Evolutionary conservation across 2,329 filamentous ascomycete species (phyloP), one percentile per base, ranked within the genome.

Genomic region (Helotiales sp.): DNA sequence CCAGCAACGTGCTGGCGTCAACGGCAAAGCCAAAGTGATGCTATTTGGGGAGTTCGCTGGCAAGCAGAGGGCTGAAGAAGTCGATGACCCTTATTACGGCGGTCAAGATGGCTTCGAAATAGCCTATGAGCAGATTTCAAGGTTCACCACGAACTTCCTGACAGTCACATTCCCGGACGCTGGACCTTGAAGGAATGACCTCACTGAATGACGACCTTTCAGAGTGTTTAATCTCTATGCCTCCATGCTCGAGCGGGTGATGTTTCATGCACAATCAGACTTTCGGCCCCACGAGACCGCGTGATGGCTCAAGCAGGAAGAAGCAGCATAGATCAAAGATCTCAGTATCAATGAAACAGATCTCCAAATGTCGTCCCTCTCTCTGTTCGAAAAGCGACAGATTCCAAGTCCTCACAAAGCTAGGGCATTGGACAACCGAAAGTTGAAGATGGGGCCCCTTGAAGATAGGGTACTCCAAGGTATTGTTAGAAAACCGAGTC

Each of bases 81-180:
- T 97, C 8, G 78, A 83, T 58, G 95, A 98, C 73, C 95, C 95
- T 13, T 99, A 98, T 76, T 98, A 98, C 73, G 92, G 91, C n/a
- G 91, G 85, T 12, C 76, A 79, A 3, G 83, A 90, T 65, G 92
- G 91, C 1, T 98, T 98, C 70, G 84, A 89, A 67, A 84, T 81
- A 69, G 91, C 92, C n/a, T 98, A 89, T 74, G 85, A 93, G 75
- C 93, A 97, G 79, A 88, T 88, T 62, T 77, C 80, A 59, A 79
- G 88, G 61, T 96, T 96, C 71, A 87, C 89, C 2, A 81, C 80
- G 70, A 91, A 89, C 55, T 71, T 71, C 51, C 57, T 71, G 60
- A 64, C 66, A 53, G 54, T 66, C 25, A 63, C 53, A 1, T 69
- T 70, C 55, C 66, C 68, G 8, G 61, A 68, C 61, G 63, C 64